Evolutionary conservation across 2,329 filamentous ascomycete species (phyloP), one percentile per base, ranked within the genome.

Genomic region (Colletotrichum godetiae): DNA sequence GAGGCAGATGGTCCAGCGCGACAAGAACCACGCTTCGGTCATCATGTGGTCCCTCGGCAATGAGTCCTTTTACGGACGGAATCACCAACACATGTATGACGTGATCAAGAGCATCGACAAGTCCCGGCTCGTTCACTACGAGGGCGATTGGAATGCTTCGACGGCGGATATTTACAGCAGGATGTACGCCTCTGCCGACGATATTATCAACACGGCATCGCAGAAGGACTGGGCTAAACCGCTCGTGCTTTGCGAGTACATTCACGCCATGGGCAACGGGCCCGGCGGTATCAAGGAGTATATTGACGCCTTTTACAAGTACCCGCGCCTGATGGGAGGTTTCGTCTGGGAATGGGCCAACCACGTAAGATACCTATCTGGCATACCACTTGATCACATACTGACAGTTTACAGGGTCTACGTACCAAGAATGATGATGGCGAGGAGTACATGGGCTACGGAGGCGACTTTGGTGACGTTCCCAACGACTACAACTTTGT

Each of bases 11-110:
- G 89, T 94, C 0, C 85, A 89, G 76, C 86, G 92, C 12, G 85
- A 86, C 74, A 86, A 85, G 75, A 87, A 94, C 65, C 90, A 93
- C 75, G 84, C 92, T 0, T 92, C 86, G 6, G 84, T 94, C 3
- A 88, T 94, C 57, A 88, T 94, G 64, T 94, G 92, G 93, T 92
- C 90, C 22, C 83, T 94, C 0, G 92, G 92, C 0, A 94, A 94
- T 70, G 92, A 94, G 78, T 87, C 92, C 0, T 94, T 93, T 77
- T 93, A 93, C 71, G 92, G 92, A 0, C 82, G 83, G 1, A 94
- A 94, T 73, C 91, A 92, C 68, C 86, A 86, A 61, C 89, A 89
- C 11, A 94, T 94, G 92, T 91, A 92, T 72, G 84, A 91, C 4
- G 90, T 86, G 79, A 88, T 91, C 76, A 91, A 89, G 75, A 77